phyloP scores from a whole-genome alignment of 1,284 basidiomycete species.

The Coriolopsis trogii region DNA sequence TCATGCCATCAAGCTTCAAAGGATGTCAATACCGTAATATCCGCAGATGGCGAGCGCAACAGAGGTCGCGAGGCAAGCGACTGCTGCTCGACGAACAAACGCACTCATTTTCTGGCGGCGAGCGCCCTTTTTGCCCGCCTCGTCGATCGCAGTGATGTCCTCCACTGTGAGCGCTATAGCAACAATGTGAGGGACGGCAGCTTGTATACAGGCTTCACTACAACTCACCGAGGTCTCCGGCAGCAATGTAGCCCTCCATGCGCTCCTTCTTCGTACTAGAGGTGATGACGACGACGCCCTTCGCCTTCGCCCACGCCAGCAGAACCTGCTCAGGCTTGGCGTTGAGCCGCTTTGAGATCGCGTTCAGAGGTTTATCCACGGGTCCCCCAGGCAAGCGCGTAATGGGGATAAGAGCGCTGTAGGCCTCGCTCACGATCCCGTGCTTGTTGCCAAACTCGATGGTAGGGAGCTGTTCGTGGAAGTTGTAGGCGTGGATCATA shows the following conservation, averaged over 20 bases:
- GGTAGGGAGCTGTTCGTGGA: conserved; percentile 51
- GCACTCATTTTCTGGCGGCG: conserved; percentile 26
- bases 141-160: conserved; percentile 46
- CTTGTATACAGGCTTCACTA: not conserved
- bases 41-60: conserved; percentile 28
- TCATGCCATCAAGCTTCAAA: no score
- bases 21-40: conserved; percentile 27
- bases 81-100: conserved; percentile 26
- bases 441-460: conserved; percentile 62
- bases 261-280: conserved; percentile 57
- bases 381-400: conserved; percentile 71
- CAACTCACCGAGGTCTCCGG: conserved; percentile 48
- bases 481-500: conserved; percentile 74
- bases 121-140: conserved; percentile 40
- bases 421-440: conserved; percentile 73
- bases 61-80: conserved; percentile 28
- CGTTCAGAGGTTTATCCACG: conserved; percentile 64
- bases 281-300: conserved; percentile 71
- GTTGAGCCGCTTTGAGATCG: conserved; percentile 58
- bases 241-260: conserved; percentile 57
- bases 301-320: conserved; percentile 67
- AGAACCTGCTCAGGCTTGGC: conserved; percentile 74
- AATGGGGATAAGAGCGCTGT: conserved; percentile 70
- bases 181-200: not conserved
- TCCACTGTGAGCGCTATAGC: conserved; percentile 36